Percentiles rank a stretch among this genome's conserved stretches.
phyloP scores from a whole-genome alignment of 2,329 filamentous ascomycete species.

The Pestalotiopsis fici region DNA sequence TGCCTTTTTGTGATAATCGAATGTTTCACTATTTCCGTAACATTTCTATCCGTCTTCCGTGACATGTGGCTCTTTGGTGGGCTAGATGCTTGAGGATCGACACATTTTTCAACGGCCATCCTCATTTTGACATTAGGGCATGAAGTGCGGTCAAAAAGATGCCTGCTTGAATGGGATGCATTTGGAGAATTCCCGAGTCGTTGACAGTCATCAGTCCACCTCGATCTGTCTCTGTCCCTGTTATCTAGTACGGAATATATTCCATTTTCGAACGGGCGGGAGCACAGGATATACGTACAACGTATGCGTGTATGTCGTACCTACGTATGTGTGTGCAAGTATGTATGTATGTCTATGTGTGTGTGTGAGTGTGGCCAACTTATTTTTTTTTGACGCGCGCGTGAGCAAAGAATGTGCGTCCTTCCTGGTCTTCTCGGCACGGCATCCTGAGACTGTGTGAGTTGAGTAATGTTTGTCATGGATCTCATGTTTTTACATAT shows the following conservation, averaged over 20 bases:
- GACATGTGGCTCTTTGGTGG: neutral
- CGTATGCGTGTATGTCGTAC: neutral
- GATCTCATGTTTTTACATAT: neutral
- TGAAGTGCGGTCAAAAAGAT: constrained; percentile 1
- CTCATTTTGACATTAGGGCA: neutral
- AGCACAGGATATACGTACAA: neutral
- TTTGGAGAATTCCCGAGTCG: neutral
- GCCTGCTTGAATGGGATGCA: neutral
- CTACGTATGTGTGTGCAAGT: neutral
- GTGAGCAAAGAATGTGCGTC: neutral
- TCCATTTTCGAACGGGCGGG: neutral
- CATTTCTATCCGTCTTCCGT: neutral
- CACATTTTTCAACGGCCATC: neutral
- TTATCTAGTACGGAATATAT: neutral
- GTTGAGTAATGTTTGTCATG: neutral
- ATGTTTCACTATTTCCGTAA: neutral
- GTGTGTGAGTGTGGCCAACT: neutral
- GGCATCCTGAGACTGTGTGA: neutral
- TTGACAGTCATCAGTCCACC: neutral
- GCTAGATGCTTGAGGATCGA: neutral
- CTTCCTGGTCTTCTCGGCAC: neutral
- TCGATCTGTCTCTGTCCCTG: no score
- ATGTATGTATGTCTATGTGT: neutral
- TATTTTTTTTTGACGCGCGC: neutral
- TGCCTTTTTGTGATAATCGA: neutral